Evolutionary conservation across 495 filamentous ascomycete species (phyloP).

Genomic region (Aspergillus nanangensis): DNA sequence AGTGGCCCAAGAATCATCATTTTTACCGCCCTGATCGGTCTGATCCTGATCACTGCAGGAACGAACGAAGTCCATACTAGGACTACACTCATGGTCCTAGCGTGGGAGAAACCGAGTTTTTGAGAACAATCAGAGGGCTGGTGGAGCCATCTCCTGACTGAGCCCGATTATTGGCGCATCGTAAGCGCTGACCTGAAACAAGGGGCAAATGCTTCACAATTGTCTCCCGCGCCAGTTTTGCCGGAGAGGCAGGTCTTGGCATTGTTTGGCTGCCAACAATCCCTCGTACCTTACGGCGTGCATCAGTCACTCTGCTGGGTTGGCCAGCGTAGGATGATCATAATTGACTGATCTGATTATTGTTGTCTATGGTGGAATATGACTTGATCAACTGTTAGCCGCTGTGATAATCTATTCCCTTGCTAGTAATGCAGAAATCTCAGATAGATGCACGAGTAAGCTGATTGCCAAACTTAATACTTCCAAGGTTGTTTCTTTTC

Average conservation of each 20-base stretch:
- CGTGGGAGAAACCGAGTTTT: background rate
- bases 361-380: no score
- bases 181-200: constrained; percentile 24
- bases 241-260: constrained; percentile 20
- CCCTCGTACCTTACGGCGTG: no score
- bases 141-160: background rate
- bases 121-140: background rate
- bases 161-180: constrained; percentile 7
- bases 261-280: constrained; percentile 15
- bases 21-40: no score
- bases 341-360: background rate
- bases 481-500: no score
- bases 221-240: constrained; percentile 23
- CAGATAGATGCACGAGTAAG: background rate
- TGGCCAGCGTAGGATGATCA: background rate
- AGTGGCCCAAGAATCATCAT: no score
- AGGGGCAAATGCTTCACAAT: constrained; percentile 23
- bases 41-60: no score
- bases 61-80: no score
- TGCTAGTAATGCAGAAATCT: background rate
- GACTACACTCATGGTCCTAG: no score
- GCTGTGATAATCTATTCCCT: constrained; percentile 1
- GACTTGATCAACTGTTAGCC: no score
- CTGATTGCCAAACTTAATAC: no score
- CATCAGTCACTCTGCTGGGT: no score